Evolutionary conservation across 805 yeast genomes (phyloP), one percentile per base, ranked within the genome.

Genomic region (Pichia paraexigua): DNA sequence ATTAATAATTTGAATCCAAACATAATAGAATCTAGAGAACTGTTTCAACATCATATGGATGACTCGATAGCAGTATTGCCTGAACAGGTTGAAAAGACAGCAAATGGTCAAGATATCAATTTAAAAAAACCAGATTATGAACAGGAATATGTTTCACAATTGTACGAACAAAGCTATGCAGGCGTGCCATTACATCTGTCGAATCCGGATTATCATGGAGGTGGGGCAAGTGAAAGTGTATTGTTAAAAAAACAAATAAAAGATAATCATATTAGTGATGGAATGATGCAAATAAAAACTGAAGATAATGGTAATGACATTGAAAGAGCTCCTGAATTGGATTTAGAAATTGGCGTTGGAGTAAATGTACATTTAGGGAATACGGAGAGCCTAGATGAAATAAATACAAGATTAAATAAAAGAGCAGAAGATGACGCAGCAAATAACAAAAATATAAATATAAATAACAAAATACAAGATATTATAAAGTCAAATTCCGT

Each of bases 141-240:
- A 12, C 45, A 49, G 13, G 43, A 48, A 10, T 66, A 66, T 49
- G 68, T 65, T 11, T 65, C 64, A 40, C 68, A 66, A 54, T 53
- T 66, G 11, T 66, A 66, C 50, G 67, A 62, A 42, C 68, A 64
- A 47, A 65, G 63, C 37, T 65, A 65, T 44, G 65, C 63, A 2
- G 61, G 56, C 25, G 53, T 48, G 7, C 56, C 56, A 39, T 47
- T 50, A 7, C 18, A 46, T 32, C 32, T 52, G 43, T 37, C 59
- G 3, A 62, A 61, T 40, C 67, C 68, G 21, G 65, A 65, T 47
- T 65, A 61, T 43, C 66, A 60, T 44, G 61, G 61, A 41, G 48
- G 40, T 13, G 47, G 48, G 12, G 49, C 48, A 11, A 43, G 48
- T 35, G 49, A 46, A 30, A 28, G 49, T 25, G 41, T 50, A 17